Percentiles rank a stretch among this genome's conserved stretches.
Evolutionary conservation across 352 stramenopile genomes (phyloP).

Genomic region (Phytophthora foliorum): DNA sequence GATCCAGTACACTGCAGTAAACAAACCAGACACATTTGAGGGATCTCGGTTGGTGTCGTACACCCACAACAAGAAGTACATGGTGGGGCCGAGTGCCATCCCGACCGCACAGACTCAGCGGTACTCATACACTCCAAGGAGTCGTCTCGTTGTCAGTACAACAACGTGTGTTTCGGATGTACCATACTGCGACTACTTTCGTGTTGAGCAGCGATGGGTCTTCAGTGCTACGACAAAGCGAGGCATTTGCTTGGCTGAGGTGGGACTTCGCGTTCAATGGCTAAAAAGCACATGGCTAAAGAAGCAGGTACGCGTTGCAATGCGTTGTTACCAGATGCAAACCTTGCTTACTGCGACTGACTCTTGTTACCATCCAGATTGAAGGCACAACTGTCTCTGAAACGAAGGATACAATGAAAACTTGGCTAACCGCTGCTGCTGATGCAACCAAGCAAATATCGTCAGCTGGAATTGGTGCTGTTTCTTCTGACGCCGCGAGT

Average conservation of each 20-base stretch:
- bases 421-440: slow-evolving; percentile 61
- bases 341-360: neutral
- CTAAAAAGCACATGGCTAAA: slow-evolving; percentile 90
- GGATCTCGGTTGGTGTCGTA: slow-evolving; percentile 65
- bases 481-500: neutral
- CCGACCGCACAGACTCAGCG: slow-evolving; percentile 79
- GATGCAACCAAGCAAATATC: slow-evolving; percentile 23
- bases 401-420: slow-evolving; percentile 63
- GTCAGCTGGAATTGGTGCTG: neutral
- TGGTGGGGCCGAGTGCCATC: slow-evolving; percentile 83
- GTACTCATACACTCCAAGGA: slow-evolving; percentile 57
- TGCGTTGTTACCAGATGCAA: neutral
- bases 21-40: slow-evolving; percentile 71
- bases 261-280: slow-evolving; percentile 81
- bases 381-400: slow-evolving; percentile 82
- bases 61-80: slow-evolving; percentile 92
- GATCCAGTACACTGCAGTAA: slow-evolving; percentile 63
- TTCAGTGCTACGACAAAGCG: slow-evolving; percentile 68
- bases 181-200: slow-evolving; percentile 90
- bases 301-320: slow-evolving; percentile 71
- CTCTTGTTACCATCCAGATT: slow-evolving; percentile 53
- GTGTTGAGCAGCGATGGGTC: slow-evolving; percentile 87
- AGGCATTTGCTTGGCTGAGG: slow-evolving; percentile 56
- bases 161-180: slow-evolving; percentile 81
- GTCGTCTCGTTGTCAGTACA: slow-evolving; percentile 73